Base-by-base conservation (phyloP, 495 filamentous ascomycete species). In the Aspergillus taichungensis region DNA sequence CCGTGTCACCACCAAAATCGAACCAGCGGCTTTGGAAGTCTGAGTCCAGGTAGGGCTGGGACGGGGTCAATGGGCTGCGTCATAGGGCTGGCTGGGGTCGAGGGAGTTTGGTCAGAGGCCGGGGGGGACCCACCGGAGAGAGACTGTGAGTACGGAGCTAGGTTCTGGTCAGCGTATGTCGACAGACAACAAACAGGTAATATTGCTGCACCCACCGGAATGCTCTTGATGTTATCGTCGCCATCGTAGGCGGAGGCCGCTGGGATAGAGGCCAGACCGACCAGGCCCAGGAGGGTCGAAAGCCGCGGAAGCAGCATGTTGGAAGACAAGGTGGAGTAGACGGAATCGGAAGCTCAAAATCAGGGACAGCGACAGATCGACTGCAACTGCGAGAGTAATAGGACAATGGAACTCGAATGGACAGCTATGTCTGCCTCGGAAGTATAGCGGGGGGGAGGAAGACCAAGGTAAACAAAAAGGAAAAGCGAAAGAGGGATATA, bases 11-110 rank as follows among this genome's bases (percentile, higher is more conserved):
- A 59, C 94, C 94, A 78, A 94, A 99, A 71, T 99, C 94, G 65
- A 87, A 99, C 88, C 92, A 99, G 68, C 94, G 85, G 72, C 86
- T 95, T 75, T 95, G 87, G 82, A 97, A 90, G 65, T 99, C 94
- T 46, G 88, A 88, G 68, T 97, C 92, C 39, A 99, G 77, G 66
- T 96, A 99, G 39, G 94, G 94, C 85, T 96, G 60, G 67, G 32
- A 42, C 37, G 42, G 37, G 30, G 65, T 68, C 46, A 70, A 60
- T 46, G 45, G 37, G 50, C 18, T 44, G 29, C 43, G 43, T 27
- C 13, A 35, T 30, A 45, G 12, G 33, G 40, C 30, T 18, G 9
- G 37, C 31, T 30, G 32, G 39, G 14, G n/a, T 13, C 24, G 14
- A 13, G 14, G 36, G 32, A 8, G 27, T 11, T 24, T 43, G 37